A percentile compares a stretch with the other conserved stretches of the same genome.
phyloP scores from a whole-genome alignment of 1,139 yeast species.

The Magnusiomyces magnusii region DNA sequence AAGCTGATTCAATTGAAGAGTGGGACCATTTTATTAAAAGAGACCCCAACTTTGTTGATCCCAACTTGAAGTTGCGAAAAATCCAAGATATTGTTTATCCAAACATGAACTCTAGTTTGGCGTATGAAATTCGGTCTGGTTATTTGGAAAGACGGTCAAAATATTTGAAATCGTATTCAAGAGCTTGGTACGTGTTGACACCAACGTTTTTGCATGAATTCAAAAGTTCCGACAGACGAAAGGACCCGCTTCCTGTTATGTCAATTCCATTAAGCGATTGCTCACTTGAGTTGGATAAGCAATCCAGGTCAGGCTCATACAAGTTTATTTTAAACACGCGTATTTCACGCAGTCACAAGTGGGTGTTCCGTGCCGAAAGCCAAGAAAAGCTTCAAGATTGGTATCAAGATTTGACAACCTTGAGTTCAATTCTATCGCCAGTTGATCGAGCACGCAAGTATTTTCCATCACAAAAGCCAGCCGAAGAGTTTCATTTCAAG shows the following conservation, averaged over 20 bases:
- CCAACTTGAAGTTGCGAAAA: constrained; percentile 61
- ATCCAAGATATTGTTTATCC: constrained; percentile 56
- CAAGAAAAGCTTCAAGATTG: constrained; percentile 74
- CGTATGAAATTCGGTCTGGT: constrained; percentile 69
- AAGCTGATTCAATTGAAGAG: constrained; percentile 72
- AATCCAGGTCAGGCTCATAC: constrained; percentile 57
- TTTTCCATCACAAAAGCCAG: constrained; percentile 17
- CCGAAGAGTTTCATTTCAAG: constrained; percentile 13
- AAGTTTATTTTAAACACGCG: constrained; percentile 50
- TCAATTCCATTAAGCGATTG: constrained; percentile 78
- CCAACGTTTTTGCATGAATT: constrained; percentile 87
- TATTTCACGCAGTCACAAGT: constrained; percentile 54
- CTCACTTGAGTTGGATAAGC: constrained; percentile 72
- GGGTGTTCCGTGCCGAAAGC: constrained; percentile 84
- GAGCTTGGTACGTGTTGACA: constrained; percentile 88
- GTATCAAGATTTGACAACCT: constrained; percentile 66
- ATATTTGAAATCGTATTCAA: constrained; percentile 78
- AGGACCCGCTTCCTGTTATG: constrained; percentile 81
- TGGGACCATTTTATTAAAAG: constrained; percentile 80
- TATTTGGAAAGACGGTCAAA: constrained; percentile 83
- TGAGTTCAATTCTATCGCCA: constrained; percentile 48
- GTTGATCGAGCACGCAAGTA: constrained; percentile 21
- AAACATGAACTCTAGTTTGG: constrained; percentile 61
- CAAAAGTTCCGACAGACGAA: constrained; percentile 72
- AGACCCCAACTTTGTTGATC: constrained; percentile 72